A percentile compares a stretch with the other conserved stretches of the same genome.
Evolutionary conservation across 2,329 filamentous ascomycete species (phyloP).

Genomic region (Aspergillus udagawae): DNA sequence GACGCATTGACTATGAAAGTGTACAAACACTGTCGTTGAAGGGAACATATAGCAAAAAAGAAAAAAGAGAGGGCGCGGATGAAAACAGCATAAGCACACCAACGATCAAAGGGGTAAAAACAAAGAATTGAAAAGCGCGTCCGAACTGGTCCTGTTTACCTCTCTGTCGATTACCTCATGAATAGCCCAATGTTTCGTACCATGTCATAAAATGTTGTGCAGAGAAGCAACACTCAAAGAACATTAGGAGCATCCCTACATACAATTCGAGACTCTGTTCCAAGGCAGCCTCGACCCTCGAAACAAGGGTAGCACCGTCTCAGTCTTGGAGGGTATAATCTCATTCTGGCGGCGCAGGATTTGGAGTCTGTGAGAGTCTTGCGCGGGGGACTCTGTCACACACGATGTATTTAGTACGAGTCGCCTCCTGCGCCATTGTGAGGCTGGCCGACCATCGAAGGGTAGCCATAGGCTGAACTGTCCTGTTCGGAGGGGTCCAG

Average conservation of each 20-base stretch:
- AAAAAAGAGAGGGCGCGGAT: not conserved
- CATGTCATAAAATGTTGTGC: constrained; percentile 12
- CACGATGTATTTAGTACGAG: constrained; percentile 32
- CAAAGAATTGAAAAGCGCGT: constrained; percentile 1
- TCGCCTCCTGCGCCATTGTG: constrained; percentile 47
- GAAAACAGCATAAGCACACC: not conserved
- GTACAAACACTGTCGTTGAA: not conserved
- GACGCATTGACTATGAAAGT: not conserved
- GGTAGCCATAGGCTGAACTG: constrained; percentile 42
- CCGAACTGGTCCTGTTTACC: not conserved
- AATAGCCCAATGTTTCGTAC: constrained; percentile 13
- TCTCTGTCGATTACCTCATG: constrained; percentile 10
- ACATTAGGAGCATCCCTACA: constrained; percentile 1
- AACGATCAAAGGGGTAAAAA: not conserved
- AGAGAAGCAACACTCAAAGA: constrained; percentile 10
- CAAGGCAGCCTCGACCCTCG: not conserved
- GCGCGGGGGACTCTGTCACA: constrained; percentile 5
- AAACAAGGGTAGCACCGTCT: not conserved
- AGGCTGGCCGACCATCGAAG: constrained; percentile 42
- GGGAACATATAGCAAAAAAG: not conserved
- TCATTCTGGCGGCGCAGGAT: not conserved
- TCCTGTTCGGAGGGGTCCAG: constrained; percentile 46
- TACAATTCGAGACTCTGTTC: constrained; percentile 1
- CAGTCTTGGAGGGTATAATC: not conserved
- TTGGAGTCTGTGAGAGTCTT: constrained; percentile 2